Evolutionary conservation across 306 rosid genomes (phyloP).

Genomic region (Mimosa pudica): DNA sequence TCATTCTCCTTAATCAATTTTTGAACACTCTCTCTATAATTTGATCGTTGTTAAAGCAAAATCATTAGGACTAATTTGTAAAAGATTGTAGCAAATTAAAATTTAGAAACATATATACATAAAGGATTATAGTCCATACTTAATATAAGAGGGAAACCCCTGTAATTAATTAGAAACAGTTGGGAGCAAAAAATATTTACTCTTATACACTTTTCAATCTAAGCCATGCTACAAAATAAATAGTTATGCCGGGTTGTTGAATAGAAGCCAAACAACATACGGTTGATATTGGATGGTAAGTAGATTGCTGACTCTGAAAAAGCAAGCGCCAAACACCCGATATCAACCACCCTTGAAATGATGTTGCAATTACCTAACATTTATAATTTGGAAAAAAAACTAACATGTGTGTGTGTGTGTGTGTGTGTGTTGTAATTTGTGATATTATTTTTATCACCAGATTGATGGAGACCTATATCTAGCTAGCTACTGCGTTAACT

Average conservation of each 20-base stretch:
- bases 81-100: too few relatives aligned
- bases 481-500: conserved; percentile 7
- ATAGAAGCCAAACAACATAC: background rate
- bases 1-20: too few relatives aligned
- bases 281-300: background rate
- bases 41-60: too few relatives aligned
- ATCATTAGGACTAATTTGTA: too few relatives aligned
- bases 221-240: too few relatives aligned
- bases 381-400: background rate
- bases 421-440: background rate
- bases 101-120: too few relatives aligned
- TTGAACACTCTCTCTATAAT: too few relatives aligned
- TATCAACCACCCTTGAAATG: background rate
- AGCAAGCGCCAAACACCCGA: background rate
- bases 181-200: too few relatives aligned
- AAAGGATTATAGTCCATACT: too few relatives aligned
- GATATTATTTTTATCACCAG: conserved; percentile 4
- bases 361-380: background rate
- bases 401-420: too few relatives aligned
- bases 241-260: background rate
- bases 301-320: conserved; percentile 26
- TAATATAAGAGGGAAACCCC: too few relatives aligned
- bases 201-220: too few relatives aligned
- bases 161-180: background rate
- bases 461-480: background rate